These are phyloP conservation scores for Casuarina glauca DNA, from an alignment of 306 rosid genomes.

Conservation along the genomic window DNA sequence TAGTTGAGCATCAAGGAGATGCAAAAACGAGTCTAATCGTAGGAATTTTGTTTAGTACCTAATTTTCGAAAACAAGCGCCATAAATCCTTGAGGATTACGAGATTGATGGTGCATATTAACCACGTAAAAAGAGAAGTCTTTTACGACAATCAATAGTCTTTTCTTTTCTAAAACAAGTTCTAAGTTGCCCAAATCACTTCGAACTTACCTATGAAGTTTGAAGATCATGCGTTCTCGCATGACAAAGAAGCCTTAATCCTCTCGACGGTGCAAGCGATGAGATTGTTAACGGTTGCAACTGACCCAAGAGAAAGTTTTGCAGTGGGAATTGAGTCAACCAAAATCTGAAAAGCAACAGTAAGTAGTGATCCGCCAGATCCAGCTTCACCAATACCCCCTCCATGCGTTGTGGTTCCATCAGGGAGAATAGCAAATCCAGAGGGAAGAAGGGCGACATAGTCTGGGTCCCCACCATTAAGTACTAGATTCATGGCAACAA, in stretches of 20 bases:
- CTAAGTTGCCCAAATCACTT: not conserved
- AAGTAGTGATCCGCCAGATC: constrained; percentile 75
- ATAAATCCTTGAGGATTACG: not conserved
- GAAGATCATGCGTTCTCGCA: constrained; percentile 50
- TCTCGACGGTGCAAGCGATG: constrained; percentile 90
- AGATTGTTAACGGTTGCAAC: constrained; percentile 94
- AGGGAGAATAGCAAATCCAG: constrained; percentile 94
- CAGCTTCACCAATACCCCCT: constrained; percentile 42
- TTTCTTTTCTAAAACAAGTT: not conserved
- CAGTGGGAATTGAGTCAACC: constrained; percentile 93
- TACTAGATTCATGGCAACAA: constrained; percentile 85
- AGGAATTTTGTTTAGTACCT: too few species aligned
- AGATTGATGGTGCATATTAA: too few species aligned
- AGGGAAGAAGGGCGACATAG: constrained; percentile 91
- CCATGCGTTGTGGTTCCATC: constrained; percentile 55
- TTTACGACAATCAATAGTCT: too few species aligned
- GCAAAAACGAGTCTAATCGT: too few species aligned
- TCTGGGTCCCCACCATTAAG: constrained; percentile 94
- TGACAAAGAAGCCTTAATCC: constrained; percentile 79
- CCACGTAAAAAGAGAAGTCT: too few species aligned
- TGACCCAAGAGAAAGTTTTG: constrained; percentile 90
- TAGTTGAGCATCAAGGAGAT: not conserved
- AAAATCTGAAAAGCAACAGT: constrained; percentile 94
- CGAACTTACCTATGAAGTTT: constrained; percentile 3
- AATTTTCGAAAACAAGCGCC: not conserved